Conservation (phyloP, 2,329 filamentous ascomycete species). For the Calonectria pteridis region DNA sequence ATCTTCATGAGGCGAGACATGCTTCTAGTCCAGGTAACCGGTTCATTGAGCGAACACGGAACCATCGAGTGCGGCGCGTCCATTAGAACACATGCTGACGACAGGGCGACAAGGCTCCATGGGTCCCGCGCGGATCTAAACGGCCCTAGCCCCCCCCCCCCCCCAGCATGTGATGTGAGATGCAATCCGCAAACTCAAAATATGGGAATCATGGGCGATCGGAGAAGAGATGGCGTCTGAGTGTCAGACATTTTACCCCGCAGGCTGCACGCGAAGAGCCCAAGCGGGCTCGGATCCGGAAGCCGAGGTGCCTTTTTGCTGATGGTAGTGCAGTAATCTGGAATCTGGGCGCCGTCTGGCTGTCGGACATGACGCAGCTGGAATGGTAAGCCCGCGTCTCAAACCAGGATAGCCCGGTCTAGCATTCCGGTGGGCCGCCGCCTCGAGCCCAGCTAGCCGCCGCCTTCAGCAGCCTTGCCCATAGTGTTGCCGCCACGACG, state of each 20-base stretch:
- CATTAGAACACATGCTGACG: neutral
- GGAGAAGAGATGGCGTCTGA: neutral
- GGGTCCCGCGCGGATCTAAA: neutral
- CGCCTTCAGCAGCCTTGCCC: neutral
- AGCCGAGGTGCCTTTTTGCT: neutral
- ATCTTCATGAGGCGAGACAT: neutral
- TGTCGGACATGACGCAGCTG: neutral
- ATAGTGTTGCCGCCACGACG: neutral
- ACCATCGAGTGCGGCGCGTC: neutral
- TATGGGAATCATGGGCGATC: neutral
- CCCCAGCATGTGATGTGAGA: neutral
- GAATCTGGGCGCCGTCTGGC: neutral
- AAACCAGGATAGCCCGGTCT: conserved; percentile 2
- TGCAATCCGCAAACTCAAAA: neutral
- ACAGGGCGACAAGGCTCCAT: neutral
- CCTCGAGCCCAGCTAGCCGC: neutral
- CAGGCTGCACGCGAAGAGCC: neutral
- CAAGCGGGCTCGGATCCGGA: neutral
- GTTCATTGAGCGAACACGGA: neutral
- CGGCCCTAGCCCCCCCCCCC: neutral
- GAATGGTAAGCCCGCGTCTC: neutral
- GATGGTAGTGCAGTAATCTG: neutral
- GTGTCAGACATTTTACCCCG: neutral
- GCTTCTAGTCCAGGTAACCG: neutral
- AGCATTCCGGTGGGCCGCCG: neutral